These are phyloP conservation scores for Strobilomyces dryophilus DNA, from an alignment of 768 basidiomycete genomes.

Conservation along the genomic window DNA sequence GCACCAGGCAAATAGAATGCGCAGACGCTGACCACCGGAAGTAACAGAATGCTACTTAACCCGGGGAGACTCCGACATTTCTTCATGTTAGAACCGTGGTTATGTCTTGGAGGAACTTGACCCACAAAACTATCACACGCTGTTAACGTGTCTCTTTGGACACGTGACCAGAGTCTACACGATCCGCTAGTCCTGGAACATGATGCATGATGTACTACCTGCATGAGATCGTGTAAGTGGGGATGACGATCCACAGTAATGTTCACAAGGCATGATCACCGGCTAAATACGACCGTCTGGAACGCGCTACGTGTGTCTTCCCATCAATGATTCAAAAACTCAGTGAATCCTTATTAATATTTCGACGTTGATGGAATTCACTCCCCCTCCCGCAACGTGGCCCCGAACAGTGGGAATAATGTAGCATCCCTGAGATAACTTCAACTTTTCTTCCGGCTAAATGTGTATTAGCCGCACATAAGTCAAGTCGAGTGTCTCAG, in stretches of 20 bases:
- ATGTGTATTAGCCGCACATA: background rate
- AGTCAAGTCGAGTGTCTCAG: background rate
- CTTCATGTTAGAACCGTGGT: conserved; percentile 19
- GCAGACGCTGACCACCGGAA: conserved; percentile 21
- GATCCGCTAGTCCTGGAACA: no score
- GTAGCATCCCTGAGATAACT: conserved; percentile 40
- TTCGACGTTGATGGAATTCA: conserved; percentile 35
- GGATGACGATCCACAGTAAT: background rate
- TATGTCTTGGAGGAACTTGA: background rate
- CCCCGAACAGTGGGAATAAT: conserved; percentile 57
- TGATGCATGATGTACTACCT: no score
- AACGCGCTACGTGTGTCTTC: background rate
- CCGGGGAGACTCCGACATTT: conserved; percentile 4
- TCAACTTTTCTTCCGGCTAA: conserved; percentile 57
- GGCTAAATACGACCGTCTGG: background rate
- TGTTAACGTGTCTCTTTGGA: background rate
- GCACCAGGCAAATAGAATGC: conserved; percentile 94
- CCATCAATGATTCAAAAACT: conserved; percentile 36
- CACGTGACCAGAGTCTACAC: conserved; percentile 22
- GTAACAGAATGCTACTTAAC: conserved; percentile 16
- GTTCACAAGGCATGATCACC: background rate
- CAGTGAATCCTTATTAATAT: conserved; percentile 37
- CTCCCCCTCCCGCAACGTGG: conserved; percentile 49
- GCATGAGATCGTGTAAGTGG: background rate
- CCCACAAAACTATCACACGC: background rate